Conservation (phyloP, 805 yeast genomes). For the Hanseniaspora guilliermondii region DNA sequence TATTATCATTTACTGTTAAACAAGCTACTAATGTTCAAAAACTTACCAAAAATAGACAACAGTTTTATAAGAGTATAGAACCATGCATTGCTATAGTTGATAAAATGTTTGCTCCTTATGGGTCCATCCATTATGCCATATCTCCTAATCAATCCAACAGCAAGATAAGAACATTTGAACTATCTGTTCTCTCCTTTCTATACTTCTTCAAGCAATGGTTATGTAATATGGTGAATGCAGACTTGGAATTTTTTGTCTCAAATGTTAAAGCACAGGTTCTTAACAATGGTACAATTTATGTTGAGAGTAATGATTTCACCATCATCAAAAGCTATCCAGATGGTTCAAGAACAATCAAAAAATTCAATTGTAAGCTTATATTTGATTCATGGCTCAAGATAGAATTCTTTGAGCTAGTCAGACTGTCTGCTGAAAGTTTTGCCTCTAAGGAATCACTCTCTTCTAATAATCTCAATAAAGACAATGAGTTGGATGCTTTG, state of each 20-base stretch:
- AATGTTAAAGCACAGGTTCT: constrained; percentile 40
- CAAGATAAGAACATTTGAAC: constrained; percentile 48
- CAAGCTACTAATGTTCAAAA: constrained; percentile 28
- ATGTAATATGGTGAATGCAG: constrained; percentile 41
- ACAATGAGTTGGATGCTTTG: not conserved
- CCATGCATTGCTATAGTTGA: constrained; percentile 20
- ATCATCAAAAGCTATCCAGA: constrained; percentile 47
- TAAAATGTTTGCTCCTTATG: constrained; percentile 43
- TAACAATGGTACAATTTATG: constrained; percentile 40
- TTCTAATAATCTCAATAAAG: not conserved
- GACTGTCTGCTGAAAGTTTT: not conserved
- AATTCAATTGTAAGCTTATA: constrained; percentile 49
- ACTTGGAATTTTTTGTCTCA: constrained; percentile 33
- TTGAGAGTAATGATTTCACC: constrained; percentile 41
- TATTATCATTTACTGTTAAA: constrained; percentile 17
- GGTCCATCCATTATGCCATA: constrained; percentile 34
- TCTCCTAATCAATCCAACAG: constrained; percentile 29
- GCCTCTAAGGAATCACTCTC: not conserved
- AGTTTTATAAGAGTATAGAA: constrained; percentile 35
- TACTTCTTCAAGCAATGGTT: constrained; percentile 43
- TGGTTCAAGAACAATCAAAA: constrained; percentile 54
- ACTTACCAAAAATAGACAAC: constrained; percentile 27
- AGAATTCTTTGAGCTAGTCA: constrained; percentile 53
- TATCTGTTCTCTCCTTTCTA: constrained; percentile 54
- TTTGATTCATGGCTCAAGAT: constrained; percentile 52